Conservation (phyloP, 2,329 filamentous ascomycete genomes). For the Diplodia sapinea region DNA sequence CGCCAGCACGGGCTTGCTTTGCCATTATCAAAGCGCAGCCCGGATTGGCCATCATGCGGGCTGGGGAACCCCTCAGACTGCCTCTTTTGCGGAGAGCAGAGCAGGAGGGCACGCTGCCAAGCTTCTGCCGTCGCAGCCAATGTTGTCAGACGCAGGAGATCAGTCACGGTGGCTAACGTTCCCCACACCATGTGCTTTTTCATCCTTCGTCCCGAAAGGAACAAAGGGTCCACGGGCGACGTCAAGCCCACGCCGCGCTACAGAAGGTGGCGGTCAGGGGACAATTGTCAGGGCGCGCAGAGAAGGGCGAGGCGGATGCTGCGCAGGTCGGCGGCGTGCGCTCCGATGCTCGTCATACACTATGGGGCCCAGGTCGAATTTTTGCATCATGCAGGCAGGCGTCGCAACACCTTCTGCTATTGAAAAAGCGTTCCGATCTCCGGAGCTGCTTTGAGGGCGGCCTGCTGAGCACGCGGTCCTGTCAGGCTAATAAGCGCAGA, state of each 20-base stretch:
- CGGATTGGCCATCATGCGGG: neutral
- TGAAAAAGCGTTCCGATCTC: slow-evolving; percentile 7
- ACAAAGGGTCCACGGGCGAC: slow-evolving; percentile 8
- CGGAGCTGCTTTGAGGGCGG: slow-evolving; percentile 20
- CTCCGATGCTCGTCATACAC: slow-evolving; percentile 3
- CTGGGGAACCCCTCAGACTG: neutral
- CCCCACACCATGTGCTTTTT: slow-evolving; percentile 20
- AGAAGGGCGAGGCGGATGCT: slow-evolving; percentile 11
- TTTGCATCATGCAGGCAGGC: slow-evolving; percentile 20
- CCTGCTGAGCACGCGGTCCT: neutral
- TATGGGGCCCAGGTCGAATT: neutral
- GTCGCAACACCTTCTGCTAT: slow-evolving; percentile 20
- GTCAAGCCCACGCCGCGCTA: neutral
- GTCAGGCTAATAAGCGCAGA: slow-evolving; percentile 14
- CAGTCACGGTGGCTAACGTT: slow-evolving; percentile 11
- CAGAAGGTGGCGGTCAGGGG: slow-evolving; percentile 6
- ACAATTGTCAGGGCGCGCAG: slow-evolving; percentile 6
- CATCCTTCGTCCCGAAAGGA: slow-evolving; percentile 12
- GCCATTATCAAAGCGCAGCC: neutral
- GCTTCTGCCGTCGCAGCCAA: slow-evolving; percentile 15
- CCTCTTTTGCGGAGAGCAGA: neutral
- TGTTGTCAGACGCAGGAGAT: slow-evolving; percentile 23
- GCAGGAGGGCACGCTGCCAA: slow-evolving; percentile 1
- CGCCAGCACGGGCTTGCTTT: neutral
- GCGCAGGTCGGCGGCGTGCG: slow-evolving; percentile 13